Base-by-base conservation (phyloP, 2,329 filamentous ascomycete genomes). In the Berkeleyomyces rouxiae region DNA sequence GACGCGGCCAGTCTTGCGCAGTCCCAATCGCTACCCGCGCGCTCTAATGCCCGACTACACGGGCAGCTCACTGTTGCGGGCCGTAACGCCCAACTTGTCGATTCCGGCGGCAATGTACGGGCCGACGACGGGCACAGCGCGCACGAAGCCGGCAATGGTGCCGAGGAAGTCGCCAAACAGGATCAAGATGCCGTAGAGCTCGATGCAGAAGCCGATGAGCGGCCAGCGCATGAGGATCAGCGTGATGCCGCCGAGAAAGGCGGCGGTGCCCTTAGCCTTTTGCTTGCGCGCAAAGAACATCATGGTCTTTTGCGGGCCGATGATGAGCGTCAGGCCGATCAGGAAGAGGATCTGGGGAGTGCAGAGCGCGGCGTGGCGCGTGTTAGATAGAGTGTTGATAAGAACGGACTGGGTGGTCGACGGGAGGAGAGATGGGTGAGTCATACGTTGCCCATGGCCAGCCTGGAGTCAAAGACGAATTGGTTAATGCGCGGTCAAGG, bases 131-230 rank as follows among this genome's bases (percentile, higher is more conserved):
- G 93, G 92, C 9, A 95, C 75, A 65, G 88, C 90, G 63, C 88
- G 84, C 46, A 89, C 88, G 70, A 97, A 96, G 13, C 88, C 83
- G 0, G 87, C 88, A 67, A 97, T 91, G 23, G 92, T 97, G 58
- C 90, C 88, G 64, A 97, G 81, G 75, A 97, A 97, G 74, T 99
- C 93, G 43, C 93, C 93, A 75, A 99, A 99, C 43, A 99, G 77
- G 60, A 96, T 82, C 68, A 95, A 81, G 67, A 99, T 92, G 39
- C 93, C 93, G 74, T 97, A 97, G 3, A 92, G 74, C 75, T 99
- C 93, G 68, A 97, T 82, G 64, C 87, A 70, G 75, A 99, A 99
- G 37, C 93, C 93, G 66, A 93, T 82, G 62, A 99, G 80, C 0
- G 93, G 88, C 91, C 93, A 99, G 65, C 87, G 83, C 70, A 96